Evolutionary conservation across 257 asterid species (phyloP).

Genomic region (Solanum corneliomulleri): DNA sequence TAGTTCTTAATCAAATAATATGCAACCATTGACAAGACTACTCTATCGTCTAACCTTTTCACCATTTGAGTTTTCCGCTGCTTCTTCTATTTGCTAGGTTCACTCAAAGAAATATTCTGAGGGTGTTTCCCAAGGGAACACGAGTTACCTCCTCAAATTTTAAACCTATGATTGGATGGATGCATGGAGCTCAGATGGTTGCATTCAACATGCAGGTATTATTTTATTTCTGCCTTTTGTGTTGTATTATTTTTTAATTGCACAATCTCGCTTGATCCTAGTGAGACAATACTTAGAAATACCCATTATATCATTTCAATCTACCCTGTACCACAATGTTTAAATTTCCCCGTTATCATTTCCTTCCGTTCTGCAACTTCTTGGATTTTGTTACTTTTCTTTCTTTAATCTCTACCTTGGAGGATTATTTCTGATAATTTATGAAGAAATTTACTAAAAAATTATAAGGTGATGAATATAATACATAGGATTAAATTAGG

Average conservation of each 20-base stretch:
- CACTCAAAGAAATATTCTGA: conserved; percentile 63
- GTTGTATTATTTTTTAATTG: background rate
- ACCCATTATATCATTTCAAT: background rate
- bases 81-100: conserved; percentile 32
- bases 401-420: background rate
- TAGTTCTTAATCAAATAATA: background rate
- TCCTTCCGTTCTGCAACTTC: background rate
- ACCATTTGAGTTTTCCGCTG: background rate
- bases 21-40: background rate
- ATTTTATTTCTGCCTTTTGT: background rate
- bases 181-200: conserved; percentile 98
- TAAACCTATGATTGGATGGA: conserved; percentile 70
- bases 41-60: background rate
- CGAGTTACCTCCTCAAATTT: conserved; percentile 83
- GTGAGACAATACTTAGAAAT: background rate
- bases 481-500: background rate
- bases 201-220: conserved; percentile 94
- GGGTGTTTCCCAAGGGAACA: conserved; percentile 85
- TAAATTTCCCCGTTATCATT: background rate
- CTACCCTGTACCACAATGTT: background rate
- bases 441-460: background rate
- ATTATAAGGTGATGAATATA: background rate
- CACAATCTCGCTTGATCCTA: background rate
- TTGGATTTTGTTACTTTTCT: background rate
- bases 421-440: background rate